Evolutionary conservation across 2,329 filamentous ascomycete genomes (phyloP).

Genomic region (Xylaria multiplex): DNA sequence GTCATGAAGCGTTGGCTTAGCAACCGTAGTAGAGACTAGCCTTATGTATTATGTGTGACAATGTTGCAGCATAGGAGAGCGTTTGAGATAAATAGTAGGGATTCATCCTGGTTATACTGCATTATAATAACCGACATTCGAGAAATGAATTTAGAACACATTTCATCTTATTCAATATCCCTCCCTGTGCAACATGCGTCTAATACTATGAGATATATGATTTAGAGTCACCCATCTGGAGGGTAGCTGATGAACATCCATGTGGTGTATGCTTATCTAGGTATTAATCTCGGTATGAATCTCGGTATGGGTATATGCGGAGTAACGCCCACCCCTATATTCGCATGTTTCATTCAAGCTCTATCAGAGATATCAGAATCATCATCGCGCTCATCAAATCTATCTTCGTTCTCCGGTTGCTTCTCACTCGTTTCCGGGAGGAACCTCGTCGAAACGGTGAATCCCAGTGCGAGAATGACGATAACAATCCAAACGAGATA

Average conservation of each 20-base stretch:
- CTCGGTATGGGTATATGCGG: too few species aligned
- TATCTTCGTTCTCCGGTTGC: background rate
- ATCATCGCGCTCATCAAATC: constrained; percentile 1
- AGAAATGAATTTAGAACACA: too few species aligned
- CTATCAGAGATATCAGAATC: constrained; percentile 9
- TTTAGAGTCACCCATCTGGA: too few species aligned
- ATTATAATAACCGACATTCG: too few species aligned
- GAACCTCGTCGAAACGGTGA: constrained; percentile 25
- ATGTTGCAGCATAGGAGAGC: constrained; percentile 26
- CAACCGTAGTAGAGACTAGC: constrained; percentile 70
- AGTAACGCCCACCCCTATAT: too few species aligned
- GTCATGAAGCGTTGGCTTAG: constrained; percentile 84
- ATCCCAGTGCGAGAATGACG: constrained; percentile 48
- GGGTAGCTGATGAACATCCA: too few species aligned
- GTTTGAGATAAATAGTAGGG: background rate
- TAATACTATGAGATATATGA: too few species aligned
- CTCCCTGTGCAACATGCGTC: too few species aligned
- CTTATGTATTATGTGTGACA: constrained; percentile 21
- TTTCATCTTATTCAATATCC: too few species aligned
- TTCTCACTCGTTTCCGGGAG: constrained; percentile 26
- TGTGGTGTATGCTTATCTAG: background rate
- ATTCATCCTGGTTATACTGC: background rate
- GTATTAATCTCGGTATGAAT: background rate
- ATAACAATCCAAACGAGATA: constrained; percentile 74
- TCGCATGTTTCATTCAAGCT: background rate